phyloP scores from a whole-genome alignment of 192 early-diverging fungal genomes.

The Fimicolochytrium jonesii region DNA sequence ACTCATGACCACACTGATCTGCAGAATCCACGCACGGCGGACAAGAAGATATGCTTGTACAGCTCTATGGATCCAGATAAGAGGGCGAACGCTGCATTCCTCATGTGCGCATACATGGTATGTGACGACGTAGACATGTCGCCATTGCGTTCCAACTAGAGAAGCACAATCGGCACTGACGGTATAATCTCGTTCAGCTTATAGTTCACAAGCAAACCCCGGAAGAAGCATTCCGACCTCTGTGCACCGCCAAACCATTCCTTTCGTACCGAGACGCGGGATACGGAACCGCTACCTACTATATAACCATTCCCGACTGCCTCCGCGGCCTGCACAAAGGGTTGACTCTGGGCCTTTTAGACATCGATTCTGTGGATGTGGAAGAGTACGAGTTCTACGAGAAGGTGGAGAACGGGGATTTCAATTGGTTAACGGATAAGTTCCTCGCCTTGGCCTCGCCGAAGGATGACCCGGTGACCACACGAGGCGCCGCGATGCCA shows the following conservation, averaged over 20 bases:
- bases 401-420: slow-evolving; percentile 63
- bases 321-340: slow-evolving; percentile 59
- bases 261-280: slow-evolving; percentile 69
- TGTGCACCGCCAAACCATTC: slow-evolving; percentile 45
- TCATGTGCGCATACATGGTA: slow-evolving; percentile 69
- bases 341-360: slow-evolving; percentile 52
- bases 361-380: slow-evolving; percentile 55
- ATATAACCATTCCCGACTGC: slow-evolving; percentile 64
- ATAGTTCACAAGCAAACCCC: slow-evolving; percentile 56
- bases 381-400: slow-evolving; percentile 74
- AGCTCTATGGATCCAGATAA: slow-evolving; percentile 53
- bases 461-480: slow-evolving; percentile 44
- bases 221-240: slow-evolving; percentile 55
- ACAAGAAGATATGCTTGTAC: slow-evolving; percentile 56
- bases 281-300: slow-evolving; percentile 62
- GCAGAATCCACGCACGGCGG: slow-evolving; percentile 42
- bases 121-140: too few relatives aligned
- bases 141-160: too few relatives aligned
- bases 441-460: slow-evolving; percentile 70
- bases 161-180: too few relatives aligned
- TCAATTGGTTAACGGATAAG: slow-evolving; percentile 70
- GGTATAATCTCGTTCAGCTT: slow-evolving; percentile 35
- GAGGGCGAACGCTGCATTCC: slow-evolving; percentile 64
- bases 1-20: too few relatives aligned
- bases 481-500: background rate